Base-by-base conservation (phyloP, 306 rosid genomes). In the Lablab purpureus region DNA sequence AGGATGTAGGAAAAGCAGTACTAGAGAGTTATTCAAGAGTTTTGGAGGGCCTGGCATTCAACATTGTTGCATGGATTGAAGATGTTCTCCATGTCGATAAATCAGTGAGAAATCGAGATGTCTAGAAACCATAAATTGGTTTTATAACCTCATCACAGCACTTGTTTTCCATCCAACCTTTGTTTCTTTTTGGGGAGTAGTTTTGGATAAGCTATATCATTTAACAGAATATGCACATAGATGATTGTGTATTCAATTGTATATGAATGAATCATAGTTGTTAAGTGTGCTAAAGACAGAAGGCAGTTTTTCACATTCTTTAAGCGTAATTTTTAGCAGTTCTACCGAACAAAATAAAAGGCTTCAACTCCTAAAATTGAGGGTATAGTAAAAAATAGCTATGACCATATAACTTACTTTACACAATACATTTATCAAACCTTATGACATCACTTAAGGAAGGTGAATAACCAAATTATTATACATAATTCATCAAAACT, bases 1-100 rank as follows among this genome's bases (percentile, higher is more conserved):
- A 90, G 95, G 95, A 90, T 84, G 90, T 90, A 22, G 92, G 95
- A 60, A 84, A 85, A 82, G 91, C 92, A 36, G 81, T 88, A 14
- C 80, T 90, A 45, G 95, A 90, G 83, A 84, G 95, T 69, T 90
- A 90, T 77, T 90, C 95, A 73, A 90, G 95, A 80, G 91, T 90
- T 28, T 80, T 90, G 72, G 95, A 90, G 76, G 88, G 95, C 17
- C 43, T 88, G 18, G 91, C 95, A 62, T 90, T 90, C 85, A 90
- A 87, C 85, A 82, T 85, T 50, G 95, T 90, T 59, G 92, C 95
- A 77, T 90, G 95, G 95, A 81, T 88, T 82, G 95, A 90, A 81
- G 95, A 88, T 87, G 92, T 90, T 74, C 83, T 85, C 52, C 54
- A 60, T 80, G 88, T 76, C 43, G 90, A 90, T 79, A 81, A 80